A percentile compares a stretch with the other conserved stretches of the same genome.
Evolutionary conservation across 78 protist genomes (phyloP).

Genomic region (Dictyostelium brefeldianum): DNA sequence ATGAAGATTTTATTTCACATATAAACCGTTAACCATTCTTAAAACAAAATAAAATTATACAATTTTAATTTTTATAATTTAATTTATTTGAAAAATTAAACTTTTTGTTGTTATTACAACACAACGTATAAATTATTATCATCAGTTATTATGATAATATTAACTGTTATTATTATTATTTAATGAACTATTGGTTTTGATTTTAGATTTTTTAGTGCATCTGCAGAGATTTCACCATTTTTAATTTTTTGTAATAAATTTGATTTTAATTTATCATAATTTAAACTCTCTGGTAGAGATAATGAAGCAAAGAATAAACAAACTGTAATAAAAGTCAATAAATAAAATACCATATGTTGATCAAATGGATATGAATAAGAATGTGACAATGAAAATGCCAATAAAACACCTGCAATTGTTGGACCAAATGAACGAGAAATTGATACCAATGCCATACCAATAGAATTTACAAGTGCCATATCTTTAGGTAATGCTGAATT

Average conservation of each 20-base stretch:
- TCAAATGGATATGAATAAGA: slow-evolving; percentile 42
- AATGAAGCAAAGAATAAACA: slow-evolving; percentile 16
- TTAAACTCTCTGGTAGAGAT: not conserved
- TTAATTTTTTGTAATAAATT: not conserved
- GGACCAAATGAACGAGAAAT: slow-evolving; percentile 71
- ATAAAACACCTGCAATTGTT: not conserved
- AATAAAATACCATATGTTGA: slow-evolving; percentile 16
- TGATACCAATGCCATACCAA: slow-evolving; percentile 55
- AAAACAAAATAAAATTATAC: no score
- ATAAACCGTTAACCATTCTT: no score
- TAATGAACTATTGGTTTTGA: not conserved
- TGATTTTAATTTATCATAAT: slow-evolving; percentile 18
- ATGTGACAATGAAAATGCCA: slow-evolving; percentile 29
- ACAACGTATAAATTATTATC: no score
- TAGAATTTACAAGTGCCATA: slow-evolving; percentile 72
- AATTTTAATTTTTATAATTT: no score
- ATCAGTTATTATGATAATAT: no score
- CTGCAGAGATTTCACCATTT: not conserved
- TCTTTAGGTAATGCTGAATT: slow-evolving; percentile 42
- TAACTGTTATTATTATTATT: not conserved
- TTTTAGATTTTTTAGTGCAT: not conserved
- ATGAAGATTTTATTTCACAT: no score
- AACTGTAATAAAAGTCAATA: not conserved
- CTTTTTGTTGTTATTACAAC: no score
- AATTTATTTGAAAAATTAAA: no score